phyloP scores from a whole-genome alignment of 1,284 basidiomycete species.

The Cutaneotrichosporon curvatum region DNA sequence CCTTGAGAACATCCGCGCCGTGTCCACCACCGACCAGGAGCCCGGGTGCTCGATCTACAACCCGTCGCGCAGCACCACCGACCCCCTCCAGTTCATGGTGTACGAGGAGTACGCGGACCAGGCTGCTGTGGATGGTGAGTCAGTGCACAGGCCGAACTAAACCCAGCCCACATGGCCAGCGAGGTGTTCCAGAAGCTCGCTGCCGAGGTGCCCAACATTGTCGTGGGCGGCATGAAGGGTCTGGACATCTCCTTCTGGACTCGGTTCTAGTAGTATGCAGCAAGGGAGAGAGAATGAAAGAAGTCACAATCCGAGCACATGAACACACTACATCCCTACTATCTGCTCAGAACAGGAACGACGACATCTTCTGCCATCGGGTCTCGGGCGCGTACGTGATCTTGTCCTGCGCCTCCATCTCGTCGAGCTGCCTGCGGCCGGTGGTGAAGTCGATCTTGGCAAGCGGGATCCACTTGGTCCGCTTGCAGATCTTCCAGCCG shows the following conservation, averaged over 20 bases:
- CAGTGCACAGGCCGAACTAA: neutral
- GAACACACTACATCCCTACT: too few relatives aligned
- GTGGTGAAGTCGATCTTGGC: slow-evolving; percentile 59
- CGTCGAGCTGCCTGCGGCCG: slow-evolving; percentile 57
- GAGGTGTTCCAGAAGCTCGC: slow-evolving; percentile 5
- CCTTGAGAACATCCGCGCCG: slow-evolving; percentile 9
- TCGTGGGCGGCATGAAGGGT: slow-evolving; percentile 6
- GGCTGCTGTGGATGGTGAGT: slow-evolving; percentile 11
- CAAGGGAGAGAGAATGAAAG: too few relatives aligned
- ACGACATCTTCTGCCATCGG: slow-evolving; percentile 21
- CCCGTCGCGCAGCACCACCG: slow-evolving; percentile 3
- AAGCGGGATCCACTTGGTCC: slow-evolving; percentile 52
- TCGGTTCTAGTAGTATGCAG: neutral
- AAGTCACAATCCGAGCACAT: too few relatives aligned
- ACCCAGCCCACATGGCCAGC: slow-evolving; percentile 11
- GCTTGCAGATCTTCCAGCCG: slow-evolving; percentile 55
- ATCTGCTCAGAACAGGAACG: slow-evolving; percentile 22
- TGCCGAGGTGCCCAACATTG: slow-evolving; percentile 1
- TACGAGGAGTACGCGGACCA: slow-evolving; percentile 14
- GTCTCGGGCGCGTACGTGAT: slow-evolving; percentile 23
- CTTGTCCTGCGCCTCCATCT: slow-evolving; percentile 50
- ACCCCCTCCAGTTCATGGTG: slow-evolving; percentile 11
- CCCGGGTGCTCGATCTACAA: slow-evolving; percentile 9
- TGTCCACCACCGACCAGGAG: slow-evolving; percentile 8
- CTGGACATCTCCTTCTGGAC: slow-evolving; percentile 7